Evolutionary conservation across 768 basidiomycete genomes (phyloP).

Genomic region (Boletus sp.): DNA sequence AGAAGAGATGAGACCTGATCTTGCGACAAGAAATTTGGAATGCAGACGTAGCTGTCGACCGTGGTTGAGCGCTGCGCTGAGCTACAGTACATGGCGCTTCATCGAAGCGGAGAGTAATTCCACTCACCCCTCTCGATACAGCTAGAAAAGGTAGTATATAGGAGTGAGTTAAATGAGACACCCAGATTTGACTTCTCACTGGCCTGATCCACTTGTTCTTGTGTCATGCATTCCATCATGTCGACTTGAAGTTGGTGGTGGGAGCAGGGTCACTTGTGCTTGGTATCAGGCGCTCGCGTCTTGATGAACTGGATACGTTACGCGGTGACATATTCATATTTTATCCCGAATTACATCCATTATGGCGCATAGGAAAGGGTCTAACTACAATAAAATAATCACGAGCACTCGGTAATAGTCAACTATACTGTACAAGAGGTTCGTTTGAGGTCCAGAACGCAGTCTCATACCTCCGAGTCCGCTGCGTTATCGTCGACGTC

Average conservation of each 20-base stretch:
- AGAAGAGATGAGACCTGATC: conserved; percentile 62
- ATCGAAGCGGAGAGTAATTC: neutral
- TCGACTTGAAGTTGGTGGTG: neutral
- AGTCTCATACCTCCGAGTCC: conserved; percentile 27
- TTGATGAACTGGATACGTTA: neutral
- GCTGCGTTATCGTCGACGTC: conserved; percentile 31
- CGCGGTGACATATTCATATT: neutral
- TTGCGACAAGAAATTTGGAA: conserved; percentile 67
- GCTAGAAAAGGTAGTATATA: conserved; percentile 33
- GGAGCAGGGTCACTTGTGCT: neutral
- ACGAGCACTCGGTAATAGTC: neutral
- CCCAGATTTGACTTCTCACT: conserved; percentile 7
- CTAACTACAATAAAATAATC: conserved; percentile 12
- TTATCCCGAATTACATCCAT: conserved; percentile 3
- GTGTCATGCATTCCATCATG: conserved; percentile 45
- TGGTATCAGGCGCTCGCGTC: neutral
- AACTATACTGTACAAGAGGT: conserved; percentile 6
- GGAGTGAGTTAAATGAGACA: neutral
- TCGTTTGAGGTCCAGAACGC: neutral
- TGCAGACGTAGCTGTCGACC: conserved; percentile 63
- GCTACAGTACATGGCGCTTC: neutral
- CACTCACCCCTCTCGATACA: conserved; percentile 55
- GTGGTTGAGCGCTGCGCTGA: neutral
- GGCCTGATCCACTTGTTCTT: conserved; percentile 58
- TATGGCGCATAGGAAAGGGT: neutral